phyloP scores from a whole-genome alignment of 345 rosid species.

The Gossypium rotundifolium region DNA sequence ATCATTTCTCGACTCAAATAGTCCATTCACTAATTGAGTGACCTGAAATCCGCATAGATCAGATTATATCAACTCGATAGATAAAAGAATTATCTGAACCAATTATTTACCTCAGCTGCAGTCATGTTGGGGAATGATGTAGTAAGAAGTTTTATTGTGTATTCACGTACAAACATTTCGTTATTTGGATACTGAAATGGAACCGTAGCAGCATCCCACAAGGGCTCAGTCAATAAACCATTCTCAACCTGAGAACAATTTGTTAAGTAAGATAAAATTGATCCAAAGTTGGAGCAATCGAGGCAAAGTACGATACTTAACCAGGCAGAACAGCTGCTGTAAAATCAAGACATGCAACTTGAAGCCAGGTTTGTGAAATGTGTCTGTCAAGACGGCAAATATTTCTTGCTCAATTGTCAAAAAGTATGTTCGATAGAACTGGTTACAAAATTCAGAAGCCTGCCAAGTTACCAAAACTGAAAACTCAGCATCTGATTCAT shows the following conservation, averaged over 20 bases:
- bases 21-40: slow-evolving; percentile 78
- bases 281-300: not conserved
- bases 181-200: slow-evolving; percentile 71
- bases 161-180: slow-evolving; percentile 73
- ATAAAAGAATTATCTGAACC: not conserved
- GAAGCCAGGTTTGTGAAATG: slow-evolving; percentile 97
- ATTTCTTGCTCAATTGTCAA: slow-evolving; percentile 86
- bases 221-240: slow-evolving; percentile 72
- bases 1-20: slow-evolving; percentile 76
- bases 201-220: slow-evolving; percentile 81
- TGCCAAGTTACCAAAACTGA: slow-evolving; percentile 26
- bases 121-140: slow-evolving; percentile 97
- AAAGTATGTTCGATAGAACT: slow-evolving; percentile 63
- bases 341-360: slow-evolving; percentile 90
- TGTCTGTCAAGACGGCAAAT: slow-evolving; percentile 92
- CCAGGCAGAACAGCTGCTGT: slow-evolving; percentile 84
- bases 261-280: not conserved
- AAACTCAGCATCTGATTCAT: slow-evolving; percentile 11
- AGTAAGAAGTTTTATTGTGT: slow-evolving; percentile 81
- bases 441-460: slow-evolving; percentile 72
- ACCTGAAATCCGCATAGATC: slow-evolving; percentile 45
- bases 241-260: slow-evolving; percentile 60
- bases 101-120: slow-evolving; percentile 49
- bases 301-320: slow-evolving; percentile 18
- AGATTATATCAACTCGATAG: not conserved